Evolutionary conservation across 148 eudicot genomes (phyloP).

Genomic region (Fagopyrum esculentum): DNA sequence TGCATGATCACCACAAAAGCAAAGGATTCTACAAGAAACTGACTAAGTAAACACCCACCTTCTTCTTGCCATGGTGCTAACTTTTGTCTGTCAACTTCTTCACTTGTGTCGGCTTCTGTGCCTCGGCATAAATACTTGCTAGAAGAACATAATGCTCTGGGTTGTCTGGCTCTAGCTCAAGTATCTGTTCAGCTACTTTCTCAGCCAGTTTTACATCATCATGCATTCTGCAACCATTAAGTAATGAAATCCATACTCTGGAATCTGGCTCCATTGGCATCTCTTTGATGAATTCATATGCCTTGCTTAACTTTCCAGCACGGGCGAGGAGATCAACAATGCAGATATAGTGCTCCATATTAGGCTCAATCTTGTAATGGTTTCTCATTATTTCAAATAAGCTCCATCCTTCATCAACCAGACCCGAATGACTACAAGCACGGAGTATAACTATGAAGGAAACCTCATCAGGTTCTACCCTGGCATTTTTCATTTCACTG

Average conservation of each 20-base stretch:
- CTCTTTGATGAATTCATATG: constrained; percentile 23
- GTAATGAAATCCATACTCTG: constrained; percentile 25
- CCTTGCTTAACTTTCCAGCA: constrained; percentile 47
- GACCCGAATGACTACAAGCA: constrained; percentile 63
- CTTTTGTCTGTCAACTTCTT: constrained; percentile 27
- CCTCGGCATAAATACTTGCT: constrained; percentile 21
- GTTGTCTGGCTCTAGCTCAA: constrained; percentile 23
- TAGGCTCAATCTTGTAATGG: constrained; percentile 39
- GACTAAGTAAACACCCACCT: constrained; percentile 1
- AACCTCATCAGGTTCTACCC: constrained; percentile 41
- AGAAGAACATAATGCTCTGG: constrained; percentile 20
- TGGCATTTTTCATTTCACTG: constrained; percentile 34
- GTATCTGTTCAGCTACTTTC: constrained; percentile 19
- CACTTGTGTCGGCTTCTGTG: constrained; percentile 16
- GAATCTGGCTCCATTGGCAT: constrained; percentile 16
- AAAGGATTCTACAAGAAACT: background rate
- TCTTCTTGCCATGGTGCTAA: constrained; percentile 24
- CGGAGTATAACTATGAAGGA: constrained; percentile 40
- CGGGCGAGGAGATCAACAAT: constrained; percentile 62
- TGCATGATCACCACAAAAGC: background rate
- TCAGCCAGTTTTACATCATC: constrained; percentile 19
- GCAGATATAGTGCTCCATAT: constrained; percentile 58
- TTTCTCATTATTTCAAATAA: constrained; percentile 38
- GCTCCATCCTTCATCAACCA: constrained; percentile 22
- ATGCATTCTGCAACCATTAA: constrained; percentile 20